phyloP scores from a whole-genome alignment of 179 eudicot species.

The Pouteria campechiana region DNA sequence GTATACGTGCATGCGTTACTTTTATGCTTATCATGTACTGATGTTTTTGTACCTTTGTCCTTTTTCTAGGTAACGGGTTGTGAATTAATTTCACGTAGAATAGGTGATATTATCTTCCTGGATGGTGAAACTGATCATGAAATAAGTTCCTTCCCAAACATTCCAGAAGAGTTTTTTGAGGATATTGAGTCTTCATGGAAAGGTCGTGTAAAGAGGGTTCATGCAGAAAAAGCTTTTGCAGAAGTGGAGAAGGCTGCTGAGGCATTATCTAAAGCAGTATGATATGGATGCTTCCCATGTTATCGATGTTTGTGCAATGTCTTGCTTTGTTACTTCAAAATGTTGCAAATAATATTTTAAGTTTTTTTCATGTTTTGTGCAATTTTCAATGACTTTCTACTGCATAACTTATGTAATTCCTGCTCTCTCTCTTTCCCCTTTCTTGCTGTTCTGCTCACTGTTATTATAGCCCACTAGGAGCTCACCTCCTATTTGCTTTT shows the following conservation, averaged over 20 bases:
- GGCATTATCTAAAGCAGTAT: constrained; percentile 65
- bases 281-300: constrained; percentile 7
- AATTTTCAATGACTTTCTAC: too few species aligned
- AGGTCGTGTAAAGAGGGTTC: constrained; percentile 83
- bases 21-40: too few species aligned
- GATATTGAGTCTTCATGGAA: constrained; percentile 90
- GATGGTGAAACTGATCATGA: constrained; percentile 68
- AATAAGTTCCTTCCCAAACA: constrained; percentile 27
- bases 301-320: background rate
- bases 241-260: constrained; percentile 81
- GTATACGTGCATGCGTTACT: too few species aligned
- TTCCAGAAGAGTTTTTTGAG: constrained; percentile 77
- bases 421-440: too few species aligned
- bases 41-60: background rate
- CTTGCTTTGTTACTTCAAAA: too few species aligned
- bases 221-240: constrained; percentile 52
- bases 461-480: too few species aligned
- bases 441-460: too few species aligned
- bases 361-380: too few species aligned
- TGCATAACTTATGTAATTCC: too few species aligned
- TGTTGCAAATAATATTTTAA: too few species aligned
- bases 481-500: too few species aligned
- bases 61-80: constrained; percentile 71
- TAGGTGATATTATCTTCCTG: constrained; percentile 62
- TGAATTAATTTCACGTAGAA: constrained; percentile 49